Base-by-base conservation (phyloP, 495 filamentous ascomycete genomes). In the Tuber umbilicatum region DNA sequence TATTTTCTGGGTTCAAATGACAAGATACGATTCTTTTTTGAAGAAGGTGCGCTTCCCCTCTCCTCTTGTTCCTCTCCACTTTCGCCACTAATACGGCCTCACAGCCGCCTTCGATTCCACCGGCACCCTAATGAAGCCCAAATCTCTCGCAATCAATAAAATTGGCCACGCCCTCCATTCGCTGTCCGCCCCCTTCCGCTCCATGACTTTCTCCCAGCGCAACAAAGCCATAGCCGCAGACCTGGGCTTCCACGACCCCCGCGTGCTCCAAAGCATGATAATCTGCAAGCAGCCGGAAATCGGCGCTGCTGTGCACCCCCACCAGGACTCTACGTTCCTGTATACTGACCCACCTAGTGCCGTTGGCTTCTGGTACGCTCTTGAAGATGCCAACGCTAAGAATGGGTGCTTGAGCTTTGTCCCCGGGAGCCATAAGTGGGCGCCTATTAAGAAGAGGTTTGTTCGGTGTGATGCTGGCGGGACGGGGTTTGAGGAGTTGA, bases 211-310 rank as follows among this genome's bases (percentile, higher is more conserved):
- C 70, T 85, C 85, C 74, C 42, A 81, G 43, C 80, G 84, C 23
- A 87, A 91, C 79, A 77, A 77, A 1, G 87, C 86, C 21, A 90
- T 99, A 38, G 93, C 94, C 10, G 84, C 84, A 23, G 86, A 86
- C 2, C 84, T 99, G 19, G 89, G 90, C 1, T 97, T 97, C 84
- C 74, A 72, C 0, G 90, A 95, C 80, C 93, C 95, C 0, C 84
- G 86, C 47, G 87, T 91, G 1, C 86, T 99, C 74, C 95, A 99
- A 86, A 94, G 91, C 79, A 99, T 99, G 95, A 87, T 97, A 12
- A 99, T 99, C 77, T 97, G 93, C 87, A 99, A 99, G 82, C 95
- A 97, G 84, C 94, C 95, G 12, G 92, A 94, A 82, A 98, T 99
- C 47, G 95, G 95, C 37, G 95, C 91, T 23, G 89, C 90, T 0